Evolutionary conservation across 139 green algal species (phyloP).

Genomic region (Picochlorum sp.): DNA sequence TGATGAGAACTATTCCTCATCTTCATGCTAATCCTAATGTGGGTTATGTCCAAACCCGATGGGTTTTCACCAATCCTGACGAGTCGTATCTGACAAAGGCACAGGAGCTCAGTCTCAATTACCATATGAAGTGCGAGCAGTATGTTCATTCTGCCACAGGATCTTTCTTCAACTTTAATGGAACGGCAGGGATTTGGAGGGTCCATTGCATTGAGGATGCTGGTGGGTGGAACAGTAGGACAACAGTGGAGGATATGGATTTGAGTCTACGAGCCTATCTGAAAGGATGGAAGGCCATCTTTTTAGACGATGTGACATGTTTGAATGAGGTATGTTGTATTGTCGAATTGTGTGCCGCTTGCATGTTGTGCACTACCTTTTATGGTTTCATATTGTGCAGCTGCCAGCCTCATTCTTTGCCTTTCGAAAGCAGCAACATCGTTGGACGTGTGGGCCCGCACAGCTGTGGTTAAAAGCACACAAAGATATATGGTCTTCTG

Average conservation of each 20-base stretch:
- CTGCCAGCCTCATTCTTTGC: constrained; percentile 84
- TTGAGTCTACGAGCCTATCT: constrained; percentile 72
- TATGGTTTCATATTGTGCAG: constrained; percentile 3
- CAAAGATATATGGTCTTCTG: constrained; percentile 52
- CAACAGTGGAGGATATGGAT: constrained; percentile 93
- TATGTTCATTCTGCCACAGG: constrained; percentile 54
- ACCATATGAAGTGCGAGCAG: constrained; percentile 82
- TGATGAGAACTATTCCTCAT: constrained; percentile 50
- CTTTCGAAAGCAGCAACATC: constrained; percentile 97
- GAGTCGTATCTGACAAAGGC: constrained; percentile 78
- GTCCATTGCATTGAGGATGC: constrained; percentile 69
- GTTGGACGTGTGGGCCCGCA: constrained; percentile 79
- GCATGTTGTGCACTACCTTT: neutral
- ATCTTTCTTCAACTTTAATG: constrained; percentile 90
- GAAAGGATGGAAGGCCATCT: constrained; percentile 76
- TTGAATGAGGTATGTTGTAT: constrained; percentile 44
- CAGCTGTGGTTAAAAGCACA: constrained; percentile 61
- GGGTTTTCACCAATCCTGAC: constrained; percentile 74
- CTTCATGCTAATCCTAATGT: constrained; percentile 51
- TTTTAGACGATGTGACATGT: constrained; percentile 72
- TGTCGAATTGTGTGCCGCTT: constrained; percentile 5
- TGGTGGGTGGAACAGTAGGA: constrained; percentile 87
- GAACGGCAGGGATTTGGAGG: constrained; percentile 65
- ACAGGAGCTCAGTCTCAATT: constrained; percentile 65
- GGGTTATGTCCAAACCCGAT: constrained; percentile 70